Conservation (phyloP, 1,284 basidiomycete genomes). For the Clitocybe nebularis region DNA sequence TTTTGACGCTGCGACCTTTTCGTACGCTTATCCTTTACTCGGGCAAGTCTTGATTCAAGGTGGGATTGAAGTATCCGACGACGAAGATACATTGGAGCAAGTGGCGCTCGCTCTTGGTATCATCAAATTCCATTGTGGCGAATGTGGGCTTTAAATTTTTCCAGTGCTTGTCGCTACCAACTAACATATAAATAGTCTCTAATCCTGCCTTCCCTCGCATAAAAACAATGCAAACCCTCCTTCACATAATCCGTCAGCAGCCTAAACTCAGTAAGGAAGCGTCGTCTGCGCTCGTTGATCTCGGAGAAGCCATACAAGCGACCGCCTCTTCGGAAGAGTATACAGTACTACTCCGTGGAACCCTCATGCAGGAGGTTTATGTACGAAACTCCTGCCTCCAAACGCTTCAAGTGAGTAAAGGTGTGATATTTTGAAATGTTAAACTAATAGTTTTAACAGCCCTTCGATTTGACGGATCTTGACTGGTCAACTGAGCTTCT, state of each 20-base stretch:
- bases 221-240: slow-evolving; percentile 66
- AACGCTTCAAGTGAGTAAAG: slow-evolving; percentile 68
- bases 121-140: slow-evolving; percentile 80
- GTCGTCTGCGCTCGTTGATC: slow-evolving; percentile 76
- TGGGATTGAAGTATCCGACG: slow-evolving; percentile 66
- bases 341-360: slow-evolving; percentile 66
- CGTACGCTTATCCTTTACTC: slow-evolving; percentile 80
- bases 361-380: slow-evolving; percentile 85
- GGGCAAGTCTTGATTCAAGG: slow-evolving; percentile 66
- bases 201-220: slow-evolving; percentile 71
- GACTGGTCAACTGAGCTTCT: slow-evolving; percentile 92
- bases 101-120: slow-evolving; percentile 82
- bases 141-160: slow-evolving; percentile 61
- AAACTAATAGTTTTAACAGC: slow-evolving; percentile 49
- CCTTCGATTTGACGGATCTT: slow-evolving; percentile 91
- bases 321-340: slow-evolving; percentile 67
- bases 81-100: slow-evolving; percentile 86
- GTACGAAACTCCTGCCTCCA: slow-evolving; percentile 91
- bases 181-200: slow-evolving; percentile 43
- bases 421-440: slow-evolving; percentile 4
- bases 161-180: background rate
- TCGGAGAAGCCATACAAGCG: slow-evolving; percentile 79
- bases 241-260: slow-evolving; percentile 75
- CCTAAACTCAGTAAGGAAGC: slow-evolving; percentile 86
- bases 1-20: slow-evolving; percentile 84